Percentiles rank a stretch among this genome's conserved stretches.
These are phyloP conservation scores for Rhizomucor miehei DNA, from an alignment of 371 early-diverging fungal species.

Conservation along the genomic window DNA sequence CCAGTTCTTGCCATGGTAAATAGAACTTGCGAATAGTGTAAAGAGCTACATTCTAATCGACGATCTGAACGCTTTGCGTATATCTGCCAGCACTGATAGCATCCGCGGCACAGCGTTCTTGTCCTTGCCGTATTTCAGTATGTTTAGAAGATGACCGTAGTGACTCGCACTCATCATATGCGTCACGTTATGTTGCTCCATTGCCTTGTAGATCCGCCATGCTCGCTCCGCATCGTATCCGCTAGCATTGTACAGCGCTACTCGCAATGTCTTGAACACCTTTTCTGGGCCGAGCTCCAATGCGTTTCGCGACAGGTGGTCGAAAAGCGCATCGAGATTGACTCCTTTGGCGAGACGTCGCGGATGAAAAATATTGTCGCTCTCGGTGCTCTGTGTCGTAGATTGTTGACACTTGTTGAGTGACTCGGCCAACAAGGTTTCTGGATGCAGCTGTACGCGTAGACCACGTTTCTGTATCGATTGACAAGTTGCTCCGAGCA, in stretches of 20 bases:
- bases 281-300: constrained; percentile 2
- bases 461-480: background rate
- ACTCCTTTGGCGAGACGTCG: constrained; percentile 5
- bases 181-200: constrained; percentile 24
- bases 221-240: constrained; percentile 20
- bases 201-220: constrained; percentile 36
- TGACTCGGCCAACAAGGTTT: background rate
- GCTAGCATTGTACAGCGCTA: constrained; percentile 27
- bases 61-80: constrained; percentile 11
- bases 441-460: background rate
- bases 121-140: constrained; percentile 26
- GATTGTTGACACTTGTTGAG: background rate
- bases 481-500: background rate
- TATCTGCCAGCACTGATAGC: constrained; percentile 26
- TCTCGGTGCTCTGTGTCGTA: background rate
- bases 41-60: constrained; percentile 2
- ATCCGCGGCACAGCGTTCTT: constrained; percentile 11
- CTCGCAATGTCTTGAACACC: constrained; percentile 26
- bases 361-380: constrained; percentile 11
- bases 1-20: constrained; percentile 33
- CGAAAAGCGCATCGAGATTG: constrained; percentile 11
- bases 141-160: constrained; percentile 36
- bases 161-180: constrained; percentile 27
- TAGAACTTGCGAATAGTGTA: constrained; percentile 29
- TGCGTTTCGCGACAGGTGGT: constrained; percentile 2